Base-by-base conservation (phyloP, 176 grass and related monocot genomes). In the Metroxylon sagu region DNA sequence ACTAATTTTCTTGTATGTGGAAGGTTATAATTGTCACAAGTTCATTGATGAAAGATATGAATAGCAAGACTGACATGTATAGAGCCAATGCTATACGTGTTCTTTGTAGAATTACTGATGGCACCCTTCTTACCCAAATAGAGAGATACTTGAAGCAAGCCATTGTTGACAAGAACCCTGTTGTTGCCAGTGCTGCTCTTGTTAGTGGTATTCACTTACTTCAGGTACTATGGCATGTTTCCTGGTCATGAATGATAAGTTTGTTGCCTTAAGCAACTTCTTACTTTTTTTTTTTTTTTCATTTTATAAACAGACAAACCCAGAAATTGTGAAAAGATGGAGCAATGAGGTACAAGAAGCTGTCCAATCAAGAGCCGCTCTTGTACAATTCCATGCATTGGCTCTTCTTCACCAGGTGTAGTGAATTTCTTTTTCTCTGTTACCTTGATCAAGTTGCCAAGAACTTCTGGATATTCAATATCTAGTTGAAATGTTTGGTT, bases 1-100 rank as follows among this genome's bases (percentile, higher is more conserved):
- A 80, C 27, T 53, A 48, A 66, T 18, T 69, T 58, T 14, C 65
- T 27, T 43, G 39, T 31, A 76, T 57, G 28, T 28, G 18, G 48
- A 64, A 98, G 94, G 94, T 98, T 79, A 98, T 98, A 66, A 98
- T 93, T 60, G 94, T 98, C 65, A 98, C 94, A 8, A 98, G 94
- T 51, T 98, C 94, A n/a, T 72, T 98, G 79, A 98, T 98, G 94
- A 98, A 98, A 70, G 94, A 98, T 73, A 98, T 98, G 88, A 98
- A 98, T 64, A 98, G 94, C 76, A 98, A 93, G 69, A 98, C 71
- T 21, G 94, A 98, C 73, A 98, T 98, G 94, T 98, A 98, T 66
- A 62, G 88, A 57, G 94, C 94, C 0, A 98, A 98, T 56, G 94
- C 94, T 58, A 98, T 98, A 61, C 80, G 94, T 60, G 94, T 98